These are phyloP conservation scores for Cucurbitaria berberidis DNA, from an alignment of 2,329 filamentous ascomycete species.

Conservation along the genomic window DNA sequence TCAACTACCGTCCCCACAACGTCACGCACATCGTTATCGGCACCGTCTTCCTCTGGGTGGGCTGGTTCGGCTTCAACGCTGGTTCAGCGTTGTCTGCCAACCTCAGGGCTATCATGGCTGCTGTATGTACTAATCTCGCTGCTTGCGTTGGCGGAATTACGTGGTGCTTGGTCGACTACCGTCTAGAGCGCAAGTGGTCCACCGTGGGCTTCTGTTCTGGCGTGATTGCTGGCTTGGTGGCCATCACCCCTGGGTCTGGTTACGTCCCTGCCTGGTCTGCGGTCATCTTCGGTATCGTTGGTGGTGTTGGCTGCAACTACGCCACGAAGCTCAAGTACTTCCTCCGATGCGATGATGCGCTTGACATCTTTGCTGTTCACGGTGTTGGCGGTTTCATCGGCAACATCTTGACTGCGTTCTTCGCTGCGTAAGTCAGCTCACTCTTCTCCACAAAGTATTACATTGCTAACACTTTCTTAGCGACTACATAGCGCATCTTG, in stretches of 20 bases:
- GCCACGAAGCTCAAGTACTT: conserved; percentile 90
- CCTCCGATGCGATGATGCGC: conserved; percentile 78
- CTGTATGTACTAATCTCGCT: conserved; percentile 82
- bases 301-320: conserved; percentile 82
- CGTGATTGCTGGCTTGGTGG: conserved; percentile 80
- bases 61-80: conserved; percentile 95
- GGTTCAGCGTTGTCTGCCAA: conserved; percentile 83
- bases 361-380: conserved; percentile 74
- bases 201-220: conserved; percentile 93
- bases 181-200: conserved; percentile 88
- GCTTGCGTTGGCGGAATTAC: conserved; percentile 85
- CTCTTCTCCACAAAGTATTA: background rate
- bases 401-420: conserved; percentile 70
- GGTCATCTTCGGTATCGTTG: conserved; percentile 77
- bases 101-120: conserved; percentile 84
- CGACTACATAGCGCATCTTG: conserved; percentile 82
- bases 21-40: conserved; percentile 91
- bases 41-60: conserved; percentile 93
- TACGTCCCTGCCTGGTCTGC: conserved; percentile 86
- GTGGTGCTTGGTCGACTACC: conserved; percentile 88
- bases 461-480: conserved; percentile 36
- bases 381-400: conserved; percentile 65
- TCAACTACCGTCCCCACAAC: conserved; percentile 92
- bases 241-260: conserved; percentile 86
- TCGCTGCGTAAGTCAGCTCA: conserved; percentile 67